Base-by-base conservation (phyloP, 1,139 yeast genomes). In the Sugiyamaella novakii region DNA sequence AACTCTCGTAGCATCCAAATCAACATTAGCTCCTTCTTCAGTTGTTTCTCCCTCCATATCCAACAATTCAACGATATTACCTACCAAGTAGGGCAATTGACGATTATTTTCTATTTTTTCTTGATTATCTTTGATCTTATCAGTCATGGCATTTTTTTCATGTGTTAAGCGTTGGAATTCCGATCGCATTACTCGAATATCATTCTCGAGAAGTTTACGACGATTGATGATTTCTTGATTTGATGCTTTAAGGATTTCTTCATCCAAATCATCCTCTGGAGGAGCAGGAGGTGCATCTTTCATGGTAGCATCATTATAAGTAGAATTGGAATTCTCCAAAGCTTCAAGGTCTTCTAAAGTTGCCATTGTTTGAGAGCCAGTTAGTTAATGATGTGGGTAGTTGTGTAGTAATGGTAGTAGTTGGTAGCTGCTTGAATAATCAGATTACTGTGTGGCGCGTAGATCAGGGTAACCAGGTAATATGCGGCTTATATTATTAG, bases 41-140 rank as follows among this genome's bases (percentile, higher is more conserved):
- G 78, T 75, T 10, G 91, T 87, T 59, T 87, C 96, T 58, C 86
- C 92, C 55, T 88, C 94, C 70, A 92, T 79, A 64, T 92, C 95
- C 65, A 94, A 77, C 54, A 94, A 74, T 69, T 94, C 99, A 21
- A 94, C 98, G 48, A 94, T 95, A 64, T 92, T 94, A n/a, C 98
- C 98, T 42, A 94, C 98, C 55, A 94, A 75, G 64, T 92, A 94
- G 10, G 99, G 99, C 64, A 94, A 77, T 69, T 89, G 98, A 71
- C 85, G 87, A 70, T 94, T 94, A 67, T 92, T 91, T 65, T 88
- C 89, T 69, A 94, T 92, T 73, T 94, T 94, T 62, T 91, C 98
- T 68, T 85, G 91, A 72, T 94, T 94, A 65, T 92, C 98, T 67
- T 91, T 89, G 70, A 94, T 89, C 68, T 94, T 84, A 60, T 89